phyloP scores from a whole-genome alignment of 202 grass and related monocot species.

The Miscanthus sacchariflorus region DNA sequence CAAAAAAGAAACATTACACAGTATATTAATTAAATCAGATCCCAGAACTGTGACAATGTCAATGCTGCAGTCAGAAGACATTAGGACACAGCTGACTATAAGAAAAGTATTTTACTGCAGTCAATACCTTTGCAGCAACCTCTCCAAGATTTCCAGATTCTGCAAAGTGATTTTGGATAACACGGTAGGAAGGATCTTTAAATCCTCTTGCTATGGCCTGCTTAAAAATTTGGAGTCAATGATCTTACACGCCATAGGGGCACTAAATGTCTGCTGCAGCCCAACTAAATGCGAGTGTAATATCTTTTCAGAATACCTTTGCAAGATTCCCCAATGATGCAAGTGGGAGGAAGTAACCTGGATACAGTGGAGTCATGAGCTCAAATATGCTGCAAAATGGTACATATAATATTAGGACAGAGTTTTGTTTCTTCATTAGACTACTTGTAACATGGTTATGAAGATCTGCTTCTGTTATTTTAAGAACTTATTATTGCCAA shows the following conservation, averaged over 20 bases:
- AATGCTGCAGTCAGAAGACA: conserved; percentile 1
- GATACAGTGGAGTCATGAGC: conserved; percentile 80
- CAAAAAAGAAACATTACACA: neutral
- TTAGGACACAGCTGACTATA: conserved; percentile 23
- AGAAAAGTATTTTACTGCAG: conserved; percentile 35
- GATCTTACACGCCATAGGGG: conserved; percentile 22
- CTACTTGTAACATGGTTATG: conserved; percentile 18
- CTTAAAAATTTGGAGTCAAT: conserved; percentile 41
- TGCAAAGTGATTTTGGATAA: conserved; percentile 95
- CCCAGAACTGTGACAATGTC: conserved; percentile 3
- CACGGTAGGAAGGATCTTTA: conserved; percentile 88
- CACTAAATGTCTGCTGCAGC: neutral
- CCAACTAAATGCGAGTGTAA: neutral
- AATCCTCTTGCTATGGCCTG: conserved; percentile 93
- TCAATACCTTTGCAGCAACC: conserved; percentile 92
- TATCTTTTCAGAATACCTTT: conserved; percentile 70
- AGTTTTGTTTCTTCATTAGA: conserved; percentile 37
- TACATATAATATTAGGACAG: conserved; percentile 33
- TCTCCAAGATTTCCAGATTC: conserved; percentile 90
- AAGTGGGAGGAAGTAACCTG: conserved; percentile 91
- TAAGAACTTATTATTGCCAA: conserved; percentile 43
- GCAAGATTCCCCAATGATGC: conserved; percentile 91
- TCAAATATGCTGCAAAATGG: conserved; percentile 83
- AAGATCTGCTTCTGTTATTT: conserved; percentile 33
- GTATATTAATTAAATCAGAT: conserved; percentile 26